phyloP scores from a whole-genome alignment of 2,329 filamentous ascomycete species.

The Colletotrichum noveboracense region DNA sequence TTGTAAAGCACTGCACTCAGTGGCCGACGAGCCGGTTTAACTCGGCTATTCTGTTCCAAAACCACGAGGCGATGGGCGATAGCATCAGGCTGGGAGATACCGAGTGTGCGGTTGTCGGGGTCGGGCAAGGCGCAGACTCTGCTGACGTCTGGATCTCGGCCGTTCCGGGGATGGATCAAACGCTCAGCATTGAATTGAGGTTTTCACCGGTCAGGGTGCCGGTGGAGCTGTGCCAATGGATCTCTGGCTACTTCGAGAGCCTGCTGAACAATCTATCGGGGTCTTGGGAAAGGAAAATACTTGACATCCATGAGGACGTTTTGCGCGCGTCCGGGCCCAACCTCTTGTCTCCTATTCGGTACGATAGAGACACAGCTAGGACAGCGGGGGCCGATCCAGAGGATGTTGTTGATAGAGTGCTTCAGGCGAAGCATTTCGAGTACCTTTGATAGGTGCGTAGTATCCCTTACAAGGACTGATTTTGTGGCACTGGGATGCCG shows the following conservation, averaged over 20 bases:
- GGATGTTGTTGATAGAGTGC: background rate
- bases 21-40: background rate
- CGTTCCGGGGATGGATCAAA: background rate
- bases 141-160: background rate
- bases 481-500: too few relatives aligned
- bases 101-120: background rate
- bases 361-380: background rate
- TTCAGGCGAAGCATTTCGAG: background rate
- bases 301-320: background rate
- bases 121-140: background rate
- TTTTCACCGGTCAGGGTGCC: rapidly evolving
- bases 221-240: background rate
- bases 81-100: background rate
- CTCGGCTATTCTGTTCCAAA: background rate
- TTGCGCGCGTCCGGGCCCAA: background rate
- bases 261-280: background rate
- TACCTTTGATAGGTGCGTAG: background rate
- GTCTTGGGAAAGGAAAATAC: background rate
- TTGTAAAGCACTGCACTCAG: background rate
- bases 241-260: background rate
- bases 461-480: background rate
- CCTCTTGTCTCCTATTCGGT: background rate
- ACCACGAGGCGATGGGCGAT: background rate
- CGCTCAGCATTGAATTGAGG: background rate
- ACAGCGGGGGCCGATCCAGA: background rate